Conservation (phyloP, 2,329 filamentous ascomycete genomes). For the Trichophyton schoenleinii region DNA sequence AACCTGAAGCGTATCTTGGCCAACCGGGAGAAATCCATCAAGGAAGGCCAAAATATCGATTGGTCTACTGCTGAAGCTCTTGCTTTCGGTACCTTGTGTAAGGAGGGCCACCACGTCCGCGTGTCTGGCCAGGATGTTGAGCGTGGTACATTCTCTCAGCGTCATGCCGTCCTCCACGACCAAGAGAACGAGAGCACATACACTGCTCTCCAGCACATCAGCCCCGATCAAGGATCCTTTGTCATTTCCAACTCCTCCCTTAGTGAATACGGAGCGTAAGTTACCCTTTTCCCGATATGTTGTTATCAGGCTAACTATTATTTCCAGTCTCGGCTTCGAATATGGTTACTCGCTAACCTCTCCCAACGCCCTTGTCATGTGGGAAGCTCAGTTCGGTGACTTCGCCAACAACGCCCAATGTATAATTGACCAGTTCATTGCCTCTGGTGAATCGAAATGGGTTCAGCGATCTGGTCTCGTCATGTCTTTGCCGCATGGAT, state of each 20-base stretch:
- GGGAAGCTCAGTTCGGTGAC: constrained; percentile 99
- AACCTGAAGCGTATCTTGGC: constrained; percentile 93
- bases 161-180: constrained; percentile 93
- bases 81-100: constrained; percentile 81
- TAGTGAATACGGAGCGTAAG: constrained; percentile 54
- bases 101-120: constrained; percentile 91
- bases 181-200: constrained; percentile 89
- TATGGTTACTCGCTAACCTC: constrained; percentile 97
- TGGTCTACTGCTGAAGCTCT: constrained; percentile 95
- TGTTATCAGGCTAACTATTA: constrained; percentile 31
- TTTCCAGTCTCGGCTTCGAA: constrained; percentile 76
- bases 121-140: constrained; percentile 98
- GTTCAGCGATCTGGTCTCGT: constrained; percentile 94
- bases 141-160: constrained; percentile 97
- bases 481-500: constrained; percentile 92
- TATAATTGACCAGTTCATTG: constrained; percentile 97
- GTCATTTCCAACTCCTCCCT: constrained; percentile 94
- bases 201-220: constrained; percentile 80
- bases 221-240: constrained; percentile 86
- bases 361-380: constrained; percentile 94
- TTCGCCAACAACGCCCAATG: constrained; percentile 99
- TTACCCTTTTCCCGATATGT: constrained; percentile 9
- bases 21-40: constrained; percentile 80
- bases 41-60: constrained; percentile 89
- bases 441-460: constrained; percentile 97